phyloP scores from a whole-genome alignment of 352 stramenopile species.

The Saprolegnia parasitica region DNA sequence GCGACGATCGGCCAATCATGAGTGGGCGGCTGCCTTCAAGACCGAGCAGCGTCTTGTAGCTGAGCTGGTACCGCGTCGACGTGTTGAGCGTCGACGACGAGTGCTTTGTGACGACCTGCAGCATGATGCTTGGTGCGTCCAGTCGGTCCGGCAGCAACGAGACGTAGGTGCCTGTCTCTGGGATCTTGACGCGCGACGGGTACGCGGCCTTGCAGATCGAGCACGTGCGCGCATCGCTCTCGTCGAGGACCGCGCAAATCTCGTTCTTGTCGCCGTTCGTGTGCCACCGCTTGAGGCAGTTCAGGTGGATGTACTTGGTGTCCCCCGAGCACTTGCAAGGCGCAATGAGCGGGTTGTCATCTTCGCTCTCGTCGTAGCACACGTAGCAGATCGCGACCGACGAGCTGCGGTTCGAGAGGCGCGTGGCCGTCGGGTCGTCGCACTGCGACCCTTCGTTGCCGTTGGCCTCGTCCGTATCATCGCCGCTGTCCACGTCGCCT shows the following conservation, averaged over 20 bases:
- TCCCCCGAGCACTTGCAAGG: slow-evolving; percentile 94
- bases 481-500: slow-evolving; percentile 71
- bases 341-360: slow-evolving; percentile 89
- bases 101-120: slow-evolving; percentile 85
- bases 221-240: slow-evolving; percentile 78
- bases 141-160: slow-evolving; percentile 70
- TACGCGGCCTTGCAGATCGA: slow-evolving; percentile 85
- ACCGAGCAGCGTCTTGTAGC: slow-evolving; percentile 90
- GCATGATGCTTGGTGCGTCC: slow-evolving; percentile 79
- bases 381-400: slow-evolving; percentile 83
- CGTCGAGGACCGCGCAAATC: slow-evolving; percentile 80
- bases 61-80: slow-evolving; percentile 82
- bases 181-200: slow-evolving; percentile 69
- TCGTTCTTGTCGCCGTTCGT: slow-evolving; percentile 87
- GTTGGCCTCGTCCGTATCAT: slow-evolving; percentile 78
- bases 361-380: slow-evolving; percentile 81
- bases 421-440: slow-evolving; percentile 65
- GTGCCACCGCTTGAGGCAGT: slow-evolving; percentile 94
- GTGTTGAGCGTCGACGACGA: slow-evolving; percentile 78
- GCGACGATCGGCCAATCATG: slow-evolving; percentile 90
- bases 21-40: slow-evolving; percentile 88
- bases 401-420: slow-evolving; percentile 66
- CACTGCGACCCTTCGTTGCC: slow-evolving; percentile 78
- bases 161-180: slow-evolving; percentile 57
- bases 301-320: slow-evolving; percentile 94